Percentiles rank a stretch among this genome's conserved stretches.
These are phyloP conservation scores for Alternaria tenuissima DNA, from an alignment of 2,329 filamentous ascomycete species.

Conservation along the genomic window DNA sequence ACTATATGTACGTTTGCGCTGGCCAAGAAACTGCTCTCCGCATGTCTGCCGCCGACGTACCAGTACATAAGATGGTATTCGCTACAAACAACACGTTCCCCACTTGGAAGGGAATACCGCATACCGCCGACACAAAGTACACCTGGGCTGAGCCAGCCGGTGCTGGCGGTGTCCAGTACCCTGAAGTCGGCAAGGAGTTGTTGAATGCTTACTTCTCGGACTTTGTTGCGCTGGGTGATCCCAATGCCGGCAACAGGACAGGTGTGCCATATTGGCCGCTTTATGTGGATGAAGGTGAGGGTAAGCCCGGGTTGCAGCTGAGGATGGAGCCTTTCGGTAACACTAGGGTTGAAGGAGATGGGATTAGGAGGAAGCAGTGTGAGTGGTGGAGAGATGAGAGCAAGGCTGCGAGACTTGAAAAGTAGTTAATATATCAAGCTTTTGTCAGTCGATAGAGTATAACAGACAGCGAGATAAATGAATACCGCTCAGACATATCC, in stretches of 20 bases:
- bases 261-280: slow-evolving; percentile 50
- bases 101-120: slow-evolving; percentile 31
- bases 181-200: slow-evolving; percentile 45
- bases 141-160: slow-evolving; percentile 61
- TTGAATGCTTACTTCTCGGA: slow-evolving; percentile 52
- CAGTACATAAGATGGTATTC: slow-evolving; percentile 36
- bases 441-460: neutral
- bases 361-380: slow-evolving; percentile 32
- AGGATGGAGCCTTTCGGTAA: slow-evolving; percentile 37
- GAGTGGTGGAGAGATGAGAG: slow-evolving; percentile 40
- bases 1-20: slow-evolving; percentile 57
- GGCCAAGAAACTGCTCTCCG: slow-evolving; percentile 57
- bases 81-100: slow-evolving; percentile 35
- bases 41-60: slow-evolving; percentile 43
- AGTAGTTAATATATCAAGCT: slow-evolving; percentile 15
- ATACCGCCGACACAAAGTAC: slow-evolving; percentile 51
- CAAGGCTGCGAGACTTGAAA: slow-evolving; percentile 32
- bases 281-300: slow-evolving; percentile 38
- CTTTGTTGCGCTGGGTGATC: slow-evolving; percentile 53
- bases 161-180: slow-evolving; percentile 49
- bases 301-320: slow-evolving; percentile 28
- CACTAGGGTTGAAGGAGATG: slow-evolving; percentile 37
- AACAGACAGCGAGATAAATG: neutral
- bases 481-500: neutral
- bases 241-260: slow-evolving; percentile 40